phyloP scores from a whole-genome alignment of 2,329 filamentous ascomycete species.

The Lecanoromycetidae sp. region DNA sequence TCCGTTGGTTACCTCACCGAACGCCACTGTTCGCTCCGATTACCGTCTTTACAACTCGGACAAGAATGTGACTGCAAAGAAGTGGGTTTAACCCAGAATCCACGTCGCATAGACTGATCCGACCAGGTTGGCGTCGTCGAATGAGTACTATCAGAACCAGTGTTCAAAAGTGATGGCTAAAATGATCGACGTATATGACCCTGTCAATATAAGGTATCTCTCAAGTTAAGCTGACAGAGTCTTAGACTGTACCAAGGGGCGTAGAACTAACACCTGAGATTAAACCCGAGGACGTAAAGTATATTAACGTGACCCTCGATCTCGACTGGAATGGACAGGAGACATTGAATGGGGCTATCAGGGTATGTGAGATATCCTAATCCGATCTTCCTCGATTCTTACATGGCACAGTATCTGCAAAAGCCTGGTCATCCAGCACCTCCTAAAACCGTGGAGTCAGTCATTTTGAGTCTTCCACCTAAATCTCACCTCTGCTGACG shows the following conservation, averaged over 20 bases:
- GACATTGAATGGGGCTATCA: constrained; percentile 3
- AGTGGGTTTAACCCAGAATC: not conserved
- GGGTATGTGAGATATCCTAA: not conserved
- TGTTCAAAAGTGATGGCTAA: not conserved
- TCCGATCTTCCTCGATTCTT: not conserved
- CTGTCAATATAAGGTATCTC: too few species aligned
- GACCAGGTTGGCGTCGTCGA: constrained; percentile 16
- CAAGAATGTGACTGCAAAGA: constrained; percentile 24
- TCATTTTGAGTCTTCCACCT: not conserved
- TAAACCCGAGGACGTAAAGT: constrained; percentile 15
- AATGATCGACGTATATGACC: constrained; percentile 16
- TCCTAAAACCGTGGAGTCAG: not conserved
- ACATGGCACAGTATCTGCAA: constrained; percentile 8
- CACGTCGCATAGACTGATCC: not conserved
- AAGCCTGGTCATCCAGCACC: not conserved
- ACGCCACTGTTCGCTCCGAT: constrained; percentile 25
- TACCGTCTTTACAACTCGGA: constrained; percentile 25
- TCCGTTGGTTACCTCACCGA: constrained; percentile 21
- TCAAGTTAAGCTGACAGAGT: not conserved
- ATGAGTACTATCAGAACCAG: not conserved
- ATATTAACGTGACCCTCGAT: constrained; percentile 16
- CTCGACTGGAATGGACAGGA: constrained; percentile 10
- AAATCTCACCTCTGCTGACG: not conserved
- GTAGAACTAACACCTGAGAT: constrained; percentile 14
- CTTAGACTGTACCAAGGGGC: constrained; percentile 14